Base-by-base conservation (phyloP, 805 yeast species). In the Saturnispora ahearnii region DNA sequence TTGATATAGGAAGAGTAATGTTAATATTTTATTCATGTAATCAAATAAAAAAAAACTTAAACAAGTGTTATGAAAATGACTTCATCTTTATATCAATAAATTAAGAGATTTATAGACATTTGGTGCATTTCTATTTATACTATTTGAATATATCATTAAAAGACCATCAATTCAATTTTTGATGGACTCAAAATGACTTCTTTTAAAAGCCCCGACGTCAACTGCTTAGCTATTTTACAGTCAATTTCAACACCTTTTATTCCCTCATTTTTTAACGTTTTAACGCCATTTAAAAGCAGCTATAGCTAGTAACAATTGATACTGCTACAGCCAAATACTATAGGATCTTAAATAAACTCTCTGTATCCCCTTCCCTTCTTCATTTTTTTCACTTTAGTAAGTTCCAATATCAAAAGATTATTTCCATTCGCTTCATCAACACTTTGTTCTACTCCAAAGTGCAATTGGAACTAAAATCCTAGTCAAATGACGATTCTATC, bases 401-500 rank as follows among this genome's bases (percentile, higher is more conserved):
- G 15, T 29, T n/a, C 15, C 8, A 43, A 24, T 24, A n/a, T 22
- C 11, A 32, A 15, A 30, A 43, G 26, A 24, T 42, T 26, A 31
- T 24, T 31, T 31, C 30, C 37, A 10, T 26, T 22, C 34, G 32
- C 26, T 31, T 21, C 34, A 30, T 43, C 45, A 43, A 24, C 34
- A 30, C 30, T 22, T 34, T 26, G 18, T 29, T 37, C 47, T 13
- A 34, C 33, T 28, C 13, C 30, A 28, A 28, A 38, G n/a, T 26
- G n/a, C 42, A 36, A 33, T 36, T 22, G n/a, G 40, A 36, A 36
- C 30, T 22, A 10, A 38, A 22, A 38, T 22, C 12, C 26, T 21
- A 29, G 8, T 32, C 15, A 33, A 24, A 55, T 56, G 76, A 71
- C 73, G 36, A 59, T 70, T 11, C 56, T 81, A 44, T 68, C 69